These are phyloP conservation scores for Danielia reshetovae DNA, from an alignment of 805 yeast species.

Conservation along the genomic window DNA sequence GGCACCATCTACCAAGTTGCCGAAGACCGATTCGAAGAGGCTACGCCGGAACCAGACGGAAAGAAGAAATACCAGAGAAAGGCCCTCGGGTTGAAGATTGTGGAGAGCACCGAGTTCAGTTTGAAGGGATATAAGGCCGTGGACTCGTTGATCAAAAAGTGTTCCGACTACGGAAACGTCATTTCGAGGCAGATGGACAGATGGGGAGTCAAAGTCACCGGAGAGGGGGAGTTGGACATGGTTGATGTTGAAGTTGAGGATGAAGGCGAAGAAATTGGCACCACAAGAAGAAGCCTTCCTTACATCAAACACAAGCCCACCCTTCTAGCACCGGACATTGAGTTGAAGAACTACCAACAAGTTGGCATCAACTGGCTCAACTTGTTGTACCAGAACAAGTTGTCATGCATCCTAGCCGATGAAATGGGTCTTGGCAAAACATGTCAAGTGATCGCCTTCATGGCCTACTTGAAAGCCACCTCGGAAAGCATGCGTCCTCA, in stretches of 20 bases:
- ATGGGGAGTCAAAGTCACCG: slow-evolving; percentile 86
- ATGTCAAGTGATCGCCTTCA: slow-evolving; percentile 89
- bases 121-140: slow-evolving; percentile 91
- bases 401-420: slow-evolving; percentile 94
- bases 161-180: slow-evolving; percentile 70
- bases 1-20: slow-evolving; percentile 54
- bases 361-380: slow-evolving; percentile 96
- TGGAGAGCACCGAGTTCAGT: slow-evolving; percentile 65
- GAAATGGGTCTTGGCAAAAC: slow-evolving; percentile 99
- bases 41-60: slow-evolving; percentile 26
- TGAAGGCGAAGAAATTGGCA: slow-evolving; percentile 31
- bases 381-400: slow-evolving; percentile 66
- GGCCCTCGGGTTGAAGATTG: slow-evolving; percentile 67
- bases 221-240: slow-evolving; percentile 64
- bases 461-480: slow-evolving; percentile 76
- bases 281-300: slow-evolving; percentile 19
- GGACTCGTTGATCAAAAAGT: slow-evolving; percentile 81
- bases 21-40: slow-evolving; percentile 46
- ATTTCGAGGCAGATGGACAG: slow-evolving; percentile 68
- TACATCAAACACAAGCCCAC: slow-evolving; percentile 73
- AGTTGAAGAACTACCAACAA: slow-evolving; percentile 85
- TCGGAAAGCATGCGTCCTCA: slow-evolving; percentile 68
- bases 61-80: slow-evolving; percentile 33
- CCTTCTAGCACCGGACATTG: slow-evolving; percentile 57
- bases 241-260: slow-evolving; percentile 43